phyloP scores from a whole-genome alignment of 768 basidiomycete species.

The Termitomyces bulborhizus region DNA sequence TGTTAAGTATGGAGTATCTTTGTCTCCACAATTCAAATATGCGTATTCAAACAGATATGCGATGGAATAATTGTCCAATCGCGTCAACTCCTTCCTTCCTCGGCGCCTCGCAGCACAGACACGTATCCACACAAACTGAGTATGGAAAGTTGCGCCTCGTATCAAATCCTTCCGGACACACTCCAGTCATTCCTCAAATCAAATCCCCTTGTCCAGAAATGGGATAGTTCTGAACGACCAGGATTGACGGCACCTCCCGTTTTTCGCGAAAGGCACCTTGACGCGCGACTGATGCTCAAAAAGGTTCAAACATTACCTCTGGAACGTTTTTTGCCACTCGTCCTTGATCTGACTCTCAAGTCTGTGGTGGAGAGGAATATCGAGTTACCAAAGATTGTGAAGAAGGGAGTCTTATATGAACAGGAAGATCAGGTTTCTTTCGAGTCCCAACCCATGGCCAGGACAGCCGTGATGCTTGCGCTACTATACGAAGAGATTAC shows the following conservation, averaged over 20 bases:
- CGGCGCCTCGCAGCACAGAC: too few species aligned
- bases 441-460: neutral
- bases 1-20: too few species aligned
- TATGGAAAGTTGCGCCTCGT: neutral
- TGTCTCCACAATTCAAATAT: too few species aligned
- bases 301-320: neutral
- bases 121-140: neutral
- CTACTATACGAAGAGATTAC: neutral
- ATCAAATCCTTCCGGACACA: neutral
- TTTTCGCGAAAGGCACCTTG: neutral
- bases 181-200: neutral
- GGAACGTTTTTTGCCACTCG: neutral
- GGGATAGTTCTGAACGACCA: neutral
- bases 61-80: too few species aligned
- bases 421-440: neutral
- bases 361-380: neutral
- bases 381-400: neutral
- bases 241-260: neutral
- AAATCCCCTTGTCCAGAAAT: neutral
- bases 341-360: neutral
- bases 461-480: neutral
- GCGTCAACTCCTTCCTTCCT: too few species aligned
- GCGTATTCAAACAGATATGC: too few species aligned
- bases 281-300: neutral
- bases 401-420: neutral